These are phyloP conservation scores for Mortierella sp. DNA, from an alignment of 371 early-diverging fungal genomes.

Conservation along the genomic window DNA sequence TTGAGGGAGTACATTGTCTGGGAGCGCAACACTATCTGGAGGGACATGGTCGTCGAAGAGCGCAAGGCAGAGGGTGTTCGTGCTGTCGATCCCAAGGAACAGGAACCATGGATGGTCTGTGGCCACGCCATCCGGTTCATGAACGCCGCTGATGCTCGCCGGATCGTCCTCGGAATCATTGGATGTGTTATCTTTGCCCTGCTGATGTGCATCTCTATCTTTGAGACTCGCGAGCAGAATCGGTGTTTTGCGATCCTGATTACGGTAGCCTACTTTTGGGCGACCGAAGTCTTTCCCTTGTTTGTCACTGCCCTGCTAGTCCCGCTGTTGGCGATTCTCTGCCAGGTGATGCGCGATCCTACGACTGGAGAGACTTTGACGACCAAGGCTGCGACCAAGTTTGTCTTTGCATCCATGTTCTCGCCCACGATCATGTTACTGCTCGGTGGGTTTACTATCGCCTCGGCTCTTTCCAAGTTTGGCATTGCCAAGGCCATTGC, in stretches of 20 bases:
- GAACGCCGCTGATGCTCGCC: constrained; percentile 27
- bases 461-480: constrained; percentile 82
- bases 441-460: constrained; percentile 86
- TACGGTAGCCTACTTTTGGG: constrained; percentile 69
- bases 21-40: constrained; percentile 86
- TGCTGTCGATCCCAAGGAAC: constrained; percentile 50
- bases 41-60: constrained; percentile 82
- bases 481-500: constrained; percentile 83
- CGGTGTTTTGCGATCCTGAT: constrained; percentile 71
- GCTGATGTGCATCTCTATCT: constrained; percentile 58
- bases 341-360: constrained; percentile 83
- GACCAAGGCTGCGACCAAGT: constrained; percentile 76
- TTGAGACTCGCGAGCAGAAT: constrained; percentile 69
- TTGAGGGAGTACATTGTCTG: constrained; percentile 80
- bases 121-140: constrained; percentile 34
- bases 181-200: constrained; percentile 60
- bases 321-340: constrained; percentile 85
- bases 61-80: constrained; percentile 65
- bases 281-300: constrained; percentile 88
- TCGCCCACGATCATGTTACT: constrained; percentile 88
- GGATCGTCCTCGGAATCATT: constrained; percentile 32
- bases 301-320: constrained; percentile 93
- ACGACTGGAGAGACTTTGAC: constrained; percentile 37
- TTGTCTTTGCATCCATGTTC: constrained; percentile 84
- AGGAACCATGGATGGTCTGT: constrained; percentile 41